Evolutionary conservation across 495 filamentous ascomycete species (phyloP), one percentile per base, ranked within the genome.

Genomic region (Podospora pseudoanserina): DNA sequence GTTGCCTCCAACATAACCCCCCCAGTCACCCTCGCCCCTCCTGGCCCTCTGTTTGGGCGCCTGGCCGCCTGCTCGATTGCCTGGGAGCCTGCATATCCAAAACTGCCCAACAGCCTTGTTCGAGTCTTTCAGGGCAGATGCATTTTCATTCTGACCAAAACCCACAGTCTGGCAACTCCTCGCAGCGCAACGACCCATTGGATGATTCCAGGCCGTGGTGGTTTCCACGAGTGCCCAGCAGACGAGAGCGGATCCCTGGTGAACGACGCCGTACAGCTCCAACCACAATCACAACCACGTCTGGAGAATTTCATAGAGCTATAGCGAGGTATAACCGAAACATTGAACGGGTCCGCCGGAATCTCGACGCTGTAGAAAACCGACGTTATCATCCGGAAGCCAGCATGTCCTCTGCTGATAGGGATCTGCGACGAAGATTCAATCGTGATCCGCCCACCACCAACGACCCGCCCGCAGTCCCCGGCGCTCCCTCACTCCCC

Each of bases 131-230:
- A 49, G 13, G 39, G 39, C 39, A 49, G 6, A 49, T 49, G 39
- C 39, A 49, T 49, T 49, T 49, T 49, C 13, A 13, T 49, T 49
- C 39, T 49, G 39, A 49, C 39, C 39, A 49, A 13, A 13, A 11
- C 5, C 7, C 39, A 18, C 15, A 90, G 88, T 89, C 87, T 75
- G 84, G 83, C 67, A 86, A 87, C 77, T 83, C 83, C 74, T 83
- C 87, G 74, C 82, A 84, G 70, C 85, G 62, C 83, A 83, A 83
- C 69, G 80, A 79, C 55, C 80, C 79, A 26, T 70, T 79, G 68
- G 71, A 67, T 30, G 63, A 18, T 62, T 74, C 72, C 61, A 77
- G 30, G 30, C 30, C 4, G 30, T 32, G 30, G 30, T 32, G 39
- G 39, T 49, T 11, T 49, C 39, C 39, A 49, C 39, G 39, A 49